Evolutionary conservation across 2,329 filamentous ascomycete genomes (phyloP).

Genomic region (Harringtonia lauricola): DNA sequence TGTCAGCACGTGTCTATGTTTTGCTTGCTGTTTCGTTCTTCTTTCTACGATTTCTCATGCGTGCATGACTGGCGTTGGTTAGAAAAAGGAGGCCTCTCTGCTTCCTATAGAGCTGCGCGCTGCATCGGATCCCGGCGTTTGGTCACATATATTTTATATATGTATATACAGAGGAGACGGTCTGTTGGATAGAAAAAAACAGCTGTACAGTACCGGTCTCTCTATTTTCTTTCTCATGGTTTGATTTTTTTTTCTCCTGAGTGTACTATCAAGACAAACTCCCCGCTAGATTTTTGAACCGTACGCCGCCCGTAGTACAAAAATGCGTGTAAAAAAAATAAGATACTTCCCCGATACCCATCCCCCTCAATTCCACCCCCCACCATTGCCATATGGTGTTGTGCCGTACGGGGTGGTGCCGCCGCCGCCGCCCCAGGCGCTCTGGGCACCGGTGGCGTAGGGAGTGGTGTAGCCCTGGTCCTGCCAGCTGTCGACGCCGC

Average conservation of each 20-base stretch:
- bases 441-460: slow-evolving; percentile 37
- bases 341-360: background rate
- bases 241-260: background rate
- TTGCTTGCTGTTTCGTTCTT: background rate
- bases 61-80: background rate
- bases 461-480: slow-evolving; percentile 60
- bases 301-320: background rate
- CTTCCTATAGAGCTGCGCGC: too few species aligned
- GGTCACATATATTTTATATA: too few species aligned
- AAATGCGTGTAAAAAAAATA: background rate
- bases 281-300: background rate
- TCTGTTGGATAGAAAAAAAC: too few species aligned
- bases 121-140: too few species aligned
- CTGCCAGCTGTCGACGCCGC: slow-evolving; percentile 45
- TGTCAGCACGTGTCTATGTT: too few species aligned
- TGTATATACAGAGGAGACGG: too few species aligned
- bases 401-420: slow-evolving; percentile 33
- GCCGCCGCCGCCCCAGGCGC: slow-evolving; percentile 54
- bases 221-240: too few species aligned
- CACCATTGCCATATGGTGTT: slow-evolving; percentile 37
- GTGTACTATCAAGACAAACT: background rate
- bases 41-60: background rate
- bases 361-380: slow-evolving; percentile 33
- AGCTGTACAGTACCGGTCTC: too few species aligned
- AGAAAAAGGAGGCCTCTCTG: background rate